Conservation (phyloP, 345 rosid species). For the Eucalyptus leucophloia region DNA sequence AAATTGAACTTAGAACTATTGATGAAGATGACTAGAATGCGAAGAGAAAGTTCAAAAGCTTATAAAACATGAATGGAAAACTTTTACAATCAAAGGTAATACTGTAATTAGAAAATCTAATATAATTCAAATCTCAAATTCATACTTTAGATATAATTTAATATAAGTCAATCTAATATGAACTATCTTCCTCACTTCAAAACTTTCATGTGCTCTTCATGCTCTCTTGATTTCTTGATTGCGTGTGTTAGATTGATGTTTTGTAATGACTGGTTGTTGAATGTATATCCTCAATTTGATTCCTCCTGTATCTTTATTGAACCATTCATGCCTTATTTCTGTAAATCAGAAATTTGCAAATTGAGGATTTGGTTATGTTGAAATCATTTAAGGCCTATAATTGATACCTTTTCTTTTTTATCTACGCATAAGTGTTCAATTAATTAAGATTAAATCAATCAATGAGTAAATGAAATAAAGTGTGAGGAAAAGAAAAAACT, state of each 20-base stretch:
- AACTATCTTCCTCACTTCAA: not conserved
- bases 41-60: not conserved
- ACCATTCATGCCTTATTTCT: not conserved
- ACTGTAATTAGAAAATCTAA: not conserved
- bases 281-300: accelerated
- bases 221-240: not conserved
- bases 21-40: not conserved
- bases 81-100: not conserved
- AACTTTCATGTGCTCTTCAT: not conserved
- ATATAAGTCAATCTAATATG: not conserved
- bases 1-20: not conserved
- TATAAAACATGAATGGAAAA: not conserved
- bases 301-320: accelerated
- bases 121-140: not conserved
- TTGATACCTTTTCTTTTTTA: accelerated
- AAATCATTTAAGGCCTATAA: no score
- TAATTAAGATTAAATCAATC: no score
- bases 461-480: not conserved
- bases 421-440: not conserved
- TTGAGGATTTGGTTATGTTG: accelerated
- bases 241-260: not conserved
- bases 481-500: not conserved
- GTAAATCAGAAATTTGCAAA: accelerated
- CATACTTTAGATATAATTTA: not conserved
- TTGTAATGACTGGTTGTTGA: not conserved